Evolutionary conservation across 2,329 filamentous ascomycete species (phyloP).

Genomic region (Fonsecaea nubica): DNA sequence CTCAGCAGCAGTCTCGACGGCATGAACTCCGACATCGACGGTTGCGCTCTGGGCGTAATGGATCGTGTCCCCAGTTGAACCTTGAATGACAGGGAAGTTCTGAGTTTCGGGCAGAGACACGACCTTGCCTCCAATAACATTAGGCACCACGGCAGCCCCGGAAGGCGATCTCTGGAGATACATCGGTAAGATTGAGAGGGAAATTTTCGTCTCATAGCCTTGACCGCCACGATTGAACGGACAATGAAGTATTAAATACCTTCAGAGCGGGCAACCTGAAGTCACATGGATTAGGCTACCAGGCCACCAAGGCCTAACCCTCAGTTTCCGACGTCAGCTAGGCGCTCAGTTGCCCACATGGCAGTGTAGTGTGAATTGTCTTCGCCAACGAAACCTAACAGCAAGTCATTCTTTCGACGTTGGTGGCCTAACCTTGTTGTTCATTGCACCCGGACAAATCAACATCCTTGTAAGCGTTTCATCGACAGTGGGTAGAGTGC

Average conservation of each 20-base stretch:
- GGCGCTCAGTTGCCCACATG: neutral
- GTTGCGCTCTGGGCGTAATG: conserved; percentile 28
- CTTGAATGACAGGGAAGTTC: conserved; percentile 22
- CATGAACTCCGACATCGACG: conserved; percentile 17
- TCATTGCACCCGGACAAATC: neutral
- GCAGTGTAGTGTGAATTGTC: neutral
- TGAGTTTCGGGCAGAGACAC: conserved; percentile 19
- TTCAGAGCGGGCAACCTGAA: neutral
- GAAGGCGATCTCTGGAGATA: neutral
- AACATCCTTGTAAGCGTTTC: no score
- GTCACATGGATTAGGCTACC: neutral
- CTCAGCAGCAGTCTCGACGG: conserved; percentile 14
- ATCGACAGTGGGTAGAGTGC: no score
- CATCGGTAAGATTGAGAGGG: neutral
- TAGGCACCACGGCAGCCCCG: conserved; percentile 20
- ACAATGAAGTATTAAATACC: neutral
- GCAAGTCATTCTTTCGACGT: neutral
- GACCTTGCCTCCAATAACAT: conserved; percentile 16
- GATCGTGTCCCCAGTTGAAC: conserved; percentile 10
- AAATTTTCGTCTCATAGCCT: neutral
- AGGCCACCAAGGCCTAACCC: neutral
- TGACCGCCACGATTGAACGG: neutral
- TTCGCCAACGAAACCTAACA: neutral
- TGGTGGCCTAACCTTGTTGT: neutral
- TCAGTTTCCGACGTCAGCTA: neutral